Evolutionary conservation across 2,329 filamentous ascomycete genomes (phyloP).

Genomic region (Didymella keratinophila): DNA sequence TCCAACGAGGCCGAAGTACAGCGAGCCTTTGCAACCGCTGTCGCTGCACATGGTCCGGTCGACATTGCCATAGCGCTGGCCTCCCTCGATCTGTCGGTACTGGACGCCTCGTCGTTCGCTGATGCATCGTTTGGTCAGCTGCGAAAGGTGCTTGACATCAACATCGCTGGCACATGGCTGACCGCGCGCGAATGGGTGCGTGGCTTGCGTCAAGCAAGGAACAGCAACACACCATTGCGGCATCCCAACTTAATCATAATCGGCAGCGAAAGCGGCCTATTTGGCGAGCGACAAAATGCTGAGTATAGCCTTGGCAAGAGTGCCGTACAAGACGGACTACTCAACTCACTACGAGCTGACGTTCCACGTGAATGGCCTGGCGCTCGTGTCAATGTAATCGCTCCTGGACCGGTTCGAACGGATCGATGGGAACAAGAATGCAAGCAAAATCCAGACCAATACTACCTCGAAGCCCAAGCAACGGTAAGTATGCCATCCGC

Average conservation of each 20-base stretch:
- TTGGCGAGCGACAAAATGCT: constrained; percentile 54
- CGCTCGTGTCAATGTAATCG: constrained; percentile 58
- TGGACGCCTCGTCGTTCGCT: constrained; percentile 49
- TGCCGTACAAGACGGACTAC: constrained; percentile 56
- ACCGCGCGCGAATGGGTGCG: constrained; percentile 55
- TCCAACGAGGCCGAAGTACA: constrained; percentile 45
- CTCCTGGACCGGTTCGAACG: constrained; percentile 58
- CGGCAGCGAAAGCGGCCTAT: constrained; percentile 56
- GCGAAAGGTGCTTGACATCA: constrained; percentile 53
- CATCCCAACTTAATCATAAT: constrained; percentile 56
- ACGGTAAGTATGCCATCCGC: constrained; percentile 41
- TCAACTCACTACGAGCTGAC: constrained; percentile 54
- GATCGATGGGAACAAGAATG: constrained; percentile 54
- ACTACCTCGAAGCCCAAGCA: constrained; percentile 54
- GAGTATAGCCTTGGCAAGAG: constrained; percentile 58
- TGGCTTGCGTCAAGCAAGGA: constrained; percentile 42
- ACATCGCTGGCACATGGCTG: constrained; percentile 50
- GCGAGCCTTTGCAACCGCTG: constrained; percentile 47
- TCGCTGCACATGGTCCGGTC: constrained; percentile 47
- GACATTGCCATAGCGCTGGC: constrained; percentile 55
- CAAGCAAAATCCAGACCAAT: constrained; percentile 49
- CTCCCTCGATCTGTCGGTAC: constrained; percentile 54
- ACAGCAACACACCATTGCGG: constrained; percentile 20
- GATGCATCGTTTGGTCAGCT: constrained; percentile 54
- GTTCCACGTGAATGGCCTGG: constrained; percentile 48